Percentiles rank a stretch among this genome's conserved stretches.
Conservation (phyloP, 306 rosid species). For the Cucurbita argyrosperma region DNA sequence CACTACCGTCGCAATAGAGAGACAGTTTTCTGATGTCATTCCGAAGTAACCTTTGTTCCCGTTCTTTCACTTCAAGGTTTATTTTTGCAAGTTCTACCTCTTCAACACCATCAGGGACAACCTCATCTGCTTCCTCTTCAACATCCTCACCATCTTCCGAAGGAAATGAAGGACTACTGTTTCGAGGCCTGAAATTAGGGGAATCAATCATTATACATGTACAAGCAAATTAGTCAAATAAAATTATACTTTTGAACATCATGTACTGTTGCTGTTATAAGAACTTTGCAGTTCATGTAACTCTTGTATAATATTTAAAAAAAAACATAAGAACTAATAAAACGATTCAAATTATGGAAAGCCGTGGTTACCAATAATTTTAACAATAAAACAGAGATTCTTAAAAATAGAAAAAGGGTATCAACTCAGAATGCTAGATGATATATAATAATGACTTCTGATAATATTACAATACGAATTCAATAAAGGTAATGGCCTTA, state of each 20-base stretch:
- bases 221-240: not conserved
- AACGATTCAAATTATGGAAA: not conserved
- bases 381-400: not conserved
- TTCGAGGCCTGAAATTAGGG: constrained; percentile 66
- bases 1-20: constrained; percentile 47
- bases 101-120: constrained; percentile 98
- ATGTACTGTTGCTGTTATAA: not conserved
- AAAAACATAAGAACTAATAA: too few species aligned
- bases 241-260: not conserved
- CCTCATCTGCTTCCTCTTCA: constrained; percentile 95
- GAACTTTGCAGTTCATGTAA: not conserved
- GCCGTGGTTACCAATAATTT: not conserved
- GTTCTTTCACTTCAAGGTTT: constrained; percentile 69
- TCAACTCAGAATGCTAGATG: not conserved
- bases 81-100: constrained; percentile 94
- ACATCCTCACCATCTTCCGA: constrained; percentile 88
- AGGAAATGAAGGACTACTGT: constrained; percentile 69
- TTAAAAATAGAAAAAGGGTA: not conserved
- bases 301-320: not conserved
- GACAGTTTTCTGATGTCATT: constrained; percentile 74
- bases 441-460: not conserved
- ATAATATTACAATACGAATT: not conserved
- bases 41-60: constrained; percentile 69
- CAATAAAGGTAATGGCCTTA: not conserved
- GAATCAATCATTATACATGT: constrained; percentile 13